Base-by-base conservation (phyloP, 306 rosid genomes). In the Prunus persica region DNA sequence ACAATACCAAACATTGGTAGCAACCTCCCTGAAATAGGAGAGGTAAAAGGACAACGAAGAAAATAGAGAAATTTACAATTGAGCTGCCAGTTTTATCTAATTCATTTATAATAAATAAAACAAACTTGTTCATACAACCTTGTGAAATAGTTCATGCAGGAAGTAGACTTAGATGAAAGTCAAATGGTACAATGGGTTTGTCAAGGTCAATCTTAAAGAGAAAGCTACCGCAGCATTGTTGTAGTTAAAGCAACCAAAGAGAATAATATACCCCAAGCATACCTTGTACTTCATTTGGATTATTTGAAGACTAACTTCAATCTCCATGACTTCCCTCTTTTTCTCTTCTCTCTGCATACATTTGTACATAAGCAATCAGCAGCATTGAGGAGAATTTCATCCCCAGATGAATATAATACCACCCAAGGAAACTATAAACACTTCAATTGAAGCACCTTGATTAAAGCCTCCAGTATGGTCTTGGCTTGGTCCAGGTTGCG, bases 401-500 rank as follows among this genome's bases (percentile, higher is more conserved):
- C 58, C 52, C 58, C 43, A 70, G 19, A 51, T 73, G 51, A 63
- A 20, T 18, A 75, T 2, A 80, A 47, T 0, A 61, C 28, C 79
- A 71, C 71, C 51, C 14, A 19, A 30, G 51, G 73, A 8, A 57
- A 67, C 34, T 28, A 67, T 55, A 76, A 65, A 51, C 79, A 78
- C 71, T 78, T 49, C 78, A 75, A 65, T 46, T 52, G 74, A 47
- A 76, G 63, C 77, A 93, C 98, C 98, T 91, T 91, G 73, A 93
- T 93, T 84, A 93, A 82, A 75, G 98, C 88, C 72, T 93, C 97
- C 82, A 91, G 71, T 71, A 93, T 82, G 82, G 93, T 90, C 89
- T 93, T 93, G 41, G 98, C 98, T 87, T 93, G 98, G 76, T 93
- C 97, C 69, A 93, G 93, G 88, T 93, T 93, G 86, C 98, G 98